Conservation (phyloP, 108 stramenopile genomes). For the Fragilaria crotonensis region DNA sequence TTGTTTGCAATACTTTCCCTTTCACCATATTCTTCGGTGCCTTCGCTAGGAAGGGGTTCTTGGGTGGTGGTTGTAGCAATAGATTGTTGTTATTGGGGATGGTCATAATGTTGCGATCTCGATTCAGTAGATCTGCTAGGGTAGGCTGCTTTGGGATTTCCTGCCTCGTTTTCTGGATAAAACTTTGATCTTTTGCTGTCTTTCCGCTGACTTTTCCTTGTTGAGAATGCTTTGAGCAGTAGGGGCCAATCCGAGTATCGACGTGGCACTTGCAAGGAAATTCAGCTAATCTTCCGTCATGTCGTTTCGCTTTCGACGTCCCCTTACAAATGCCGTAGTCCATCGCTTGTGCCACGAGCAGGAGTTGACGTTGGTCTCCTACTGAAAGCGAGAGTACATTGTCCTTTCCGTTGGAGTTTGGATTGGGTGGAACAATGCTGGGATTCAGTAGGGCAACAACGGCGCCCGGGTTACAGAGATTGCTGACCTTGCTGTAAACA, state of each 20-base stretch:
- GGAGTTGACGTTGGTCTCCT: slow-evolving; percentile 38
- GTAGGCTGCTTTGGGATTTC: background rate
- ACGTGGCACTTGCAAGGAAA: slow-evolving; percentile 40
- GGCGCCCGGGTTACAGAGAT: slow-evolving; percentile 28
- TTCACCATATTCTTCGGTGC: background rate
- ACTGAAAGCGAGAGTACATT: slow-evolving; percentile 56
- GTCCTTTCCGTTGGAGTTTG: background rate
- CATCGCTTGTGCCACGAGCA: slow-evolving; percentile 53
- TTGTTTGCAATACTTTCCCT: background rate
- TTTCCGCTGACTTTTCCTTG: slow-evolving; percentile 18
- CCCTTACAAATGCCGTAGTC: slow-evolving; percentile 70
- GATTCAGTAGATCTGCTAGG: too few species aligned
- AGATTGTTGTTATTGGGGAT: slow-evolving; percentile 3
- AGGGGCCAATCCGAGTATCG: slow-evolving; percentile 44
- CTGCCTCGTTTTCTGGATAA: slow-evolving; percentile 8
- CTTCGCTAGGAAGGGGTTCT: background rate
- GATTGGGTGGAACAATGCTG: slow-evolving; percentile 43
- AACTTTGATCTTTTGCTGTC: background rate
- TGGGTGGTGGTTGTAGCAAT: too few species aligned
- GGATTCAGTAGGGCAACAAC: slow-evolving; percentile 51
- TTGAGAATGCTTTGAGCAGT: slow-evolving; percentile 44
- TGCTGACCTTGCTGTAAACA: slow-evolving; percentile 40
- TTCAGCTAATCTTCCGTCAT: slow-evolving; percentile 19
- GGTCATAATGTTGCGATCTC: background rate
- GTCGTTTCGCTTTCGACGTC: slow-evolving; percentile 19